Evolutionary conservation across 2,329 filamentous ascomycete genomes (phyloP), one percentile per base, ranked within the genome.

Genomic region (Neopestalotiopsis rosae): DNA sequence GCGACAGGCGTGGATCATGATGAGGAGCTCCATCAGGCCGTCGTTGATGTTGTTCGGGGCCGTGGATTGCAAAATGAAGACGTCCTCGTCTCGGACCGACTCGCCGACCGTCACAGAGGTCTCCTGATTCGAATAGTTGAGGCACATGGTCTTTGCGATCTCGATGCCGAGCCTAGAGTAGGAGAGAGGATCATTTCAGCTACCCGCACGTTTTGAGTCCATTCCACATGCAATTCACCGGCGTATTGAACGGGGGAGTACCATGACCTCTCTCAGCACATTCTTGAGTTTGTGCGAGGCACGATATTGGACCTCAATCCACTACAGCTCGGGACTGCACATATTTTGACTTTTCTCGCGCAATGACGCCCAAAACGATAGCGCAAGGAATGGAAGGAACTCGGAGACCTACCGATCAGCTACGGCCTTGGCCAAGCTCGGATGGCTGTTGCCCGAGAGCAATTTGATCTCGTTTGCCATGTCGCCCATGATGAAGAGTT

Each of bases 31-130:
- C 95, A 99, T 98, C 70, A 99, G 88, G 64, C 94, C 94, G 80
- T 98, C 95, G 83, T 99, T 99, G 84, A 98, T 97, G 79, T 98
- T 95, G 79, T 95, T 95, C 1, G 95, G 95, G 56, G 93, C 92
- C 62, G 96, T 97, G 30, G 95, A 97, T 83, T 98, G 95, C 70
- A 98, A 87, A 76, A 98, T 97, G 85, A 98, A 98, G 78, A 98
- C 95, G 89, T 98, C 95, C 87, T 98, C 95, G 80, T 98, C 95
- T 82, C 95, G 89, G 67, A 98, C 95, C 72, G 93, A 97, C 85
- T 98, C 95, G 79, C 95, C 95, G 76, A 98, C 97, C 24, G 94
- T 97, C 69, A 98, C 94, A 74, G 91, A 94, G 65, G 92, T 95
- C 79, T 96, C 93, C 77, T 94, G 92, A 81, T 95, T 95, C 62